Percentiles rank a stretch among this genome's conserved stretches.
Evolutionary conservation across 2,329 filamentous ascomycete genomes (phyloP).

Genomic region (Emergomyces orientalis): DNA sequence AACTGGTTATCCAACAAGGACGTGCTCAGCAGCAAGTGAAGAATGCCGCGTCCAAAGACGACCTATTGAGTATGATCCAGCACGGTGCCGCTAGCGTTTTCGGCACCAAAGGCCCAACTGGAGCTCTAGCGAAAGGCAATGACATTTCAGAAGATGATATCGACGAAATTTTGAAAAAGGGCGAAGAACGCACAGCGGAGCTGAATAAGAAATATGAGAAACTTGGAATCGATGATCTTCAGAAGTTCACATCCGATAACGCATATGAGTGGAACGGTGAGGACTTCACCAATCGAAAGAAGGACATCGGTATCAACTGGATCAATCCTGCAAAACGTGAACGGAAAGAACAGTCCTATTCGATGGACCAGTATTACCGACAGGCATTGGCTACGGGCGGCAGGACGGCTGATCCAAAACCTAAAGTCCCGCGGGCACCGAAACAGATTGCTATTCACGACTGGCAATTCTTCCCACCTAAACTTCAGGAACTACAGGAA

Average conservation of each 20-base stretch:
- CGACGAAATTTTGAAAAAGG: conserved; percentile 74
- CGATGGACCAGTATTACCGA: conserved; percentile 97
- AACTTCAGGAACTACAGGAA: conserved; percentile 81
- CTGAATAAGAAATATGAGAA: conserved; percentile 94
- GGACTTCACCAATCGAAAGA: conserved; percentile 85
- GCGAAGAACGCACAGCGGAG: conserved; percentile 79
- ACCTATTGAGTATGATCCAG: conserved; percentile 95
- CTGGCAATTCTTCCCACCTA: conserved; percentile 89
- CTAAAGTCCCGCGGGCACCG: conserved; percentile 88
- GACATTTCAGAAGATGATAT: conserved; percentile 82
- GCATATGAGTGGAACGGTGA: conserved; percentile 99
- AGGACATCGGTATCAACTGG: conserved; percentile 88
- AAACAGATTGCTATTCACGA: conserved; percentile 89
- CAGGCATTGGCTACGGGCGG: conserved; percentile 77
- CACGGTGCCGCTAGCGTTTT: conserved; percentile 96
- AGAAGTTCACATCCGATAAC: conserved; percentile 95
- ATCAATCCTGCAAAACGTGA: conserved; percentile 98
- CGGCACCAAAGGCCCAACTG: conserved; percentile 58
- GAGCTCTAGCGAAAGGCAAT: conserved; percentile 49
- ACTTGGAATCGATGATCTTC: conserved; percentile 88
- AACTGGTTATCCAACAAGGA: conserved; percentile 96
- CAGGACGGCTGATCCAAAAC: conserved; percentile 72
- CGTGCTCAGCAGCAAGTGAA: conserved; percentile 85
- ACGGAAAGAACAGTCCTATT: conserved; percentile 95
- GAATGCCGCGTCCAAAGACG: conserved; percentile 88